phyloP scores from a whole-genome alignment of 2,329 filamentous ascomycete genomes.

The Penicillium sp. region DNA sequence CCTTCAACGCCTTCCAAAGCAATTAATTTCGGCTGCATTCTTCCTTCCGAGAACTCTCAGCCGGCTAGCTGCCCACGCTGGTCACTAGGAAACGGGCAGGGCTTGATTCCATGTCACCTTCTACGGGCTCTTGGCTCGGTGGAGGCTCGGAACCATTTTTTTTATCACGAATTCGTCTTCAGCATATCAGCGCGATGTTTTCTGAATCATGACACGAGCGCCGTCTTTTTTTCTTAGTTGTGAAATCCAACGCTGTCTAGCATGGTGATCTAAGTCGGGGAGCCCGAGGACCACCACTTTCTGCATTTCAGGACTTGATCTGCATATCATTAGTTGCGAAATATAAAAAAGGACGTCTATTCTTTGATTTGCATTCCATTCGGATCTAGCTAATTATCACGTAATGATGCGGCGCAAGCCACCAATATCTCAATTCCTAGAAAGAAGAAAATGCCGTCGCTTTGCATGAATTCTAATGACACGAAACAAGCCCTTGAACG shows the following conservation, averaged over 20 bases:
- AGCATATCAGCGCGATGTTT: conserved; percentile 37
- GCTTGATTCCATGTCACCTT: conserved; percentile 31
- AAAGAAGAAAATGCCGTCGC: conserved; percentile 9
- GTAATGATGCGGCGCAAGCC: not conserved
- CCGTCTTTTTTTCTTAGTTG: conserved; percentile 24
- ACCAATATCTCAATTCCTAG: not conserved
- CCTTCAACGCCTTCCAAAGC: conserved; percentile 69
- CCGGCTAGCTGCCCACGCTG: conserved; percentile 1
- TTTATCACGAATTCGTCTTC: conserved; percentile 26
- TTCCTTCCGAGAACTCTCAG: conserved; percentile 16
- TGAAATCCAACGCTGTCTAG: conserved; percentile 21
- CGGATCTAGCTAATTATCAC: not conserved
- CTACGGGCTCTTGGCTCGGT: conserved; percentile 13
- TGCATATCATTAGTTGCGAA: conserved; percentile 13
- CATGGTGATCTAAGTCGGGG: not conserved
- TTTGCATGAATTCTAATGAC: conserved; percentile 12
- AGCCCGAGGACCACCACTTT: conserved; percentile 1
- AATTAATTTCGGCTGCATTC: conserved; percentile 28
- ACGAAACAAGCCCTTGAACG: conserved; percentile 10
- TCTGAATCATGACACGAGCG: conserved; percentile 23
- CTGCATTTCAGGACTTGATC: conserved; percentile 17
- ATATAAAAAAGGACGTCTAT: conserved; percentile 6
- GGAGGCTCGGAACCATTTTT: conserved; percentile 24
- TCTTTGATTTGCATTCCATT: not conserved
- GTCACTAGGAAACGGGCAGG: conserved; percentile 28